Conservation (phyloP, 1,139 yeast species). For the Scheffersomyces lignicola region DNA sequence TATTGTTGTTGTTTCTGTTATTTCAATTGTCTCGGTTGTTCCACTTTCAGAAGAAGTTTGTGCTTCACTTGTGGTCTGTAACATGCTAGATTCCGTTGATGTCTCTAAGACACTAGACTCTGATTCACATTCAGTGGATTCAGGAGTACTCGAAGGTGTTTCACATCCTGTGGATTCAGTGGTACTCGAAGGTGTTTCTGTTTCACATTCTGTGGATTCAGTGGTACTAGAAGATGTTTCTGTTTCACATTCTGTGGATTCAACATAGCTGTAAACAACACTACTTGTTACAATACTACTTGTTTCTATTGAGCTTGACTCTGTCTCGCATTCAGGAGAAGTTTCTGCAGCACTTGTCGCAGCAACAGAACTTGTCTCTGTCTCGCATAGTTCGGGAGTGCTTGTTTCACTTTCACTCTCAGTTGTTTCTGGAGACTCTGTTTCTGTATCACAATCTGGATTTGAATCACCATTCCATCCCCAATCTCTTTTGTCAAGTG, state of each 20-base stretch:
- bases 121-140: conserved; percentile 1
- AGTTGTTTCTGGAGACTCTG: neutral
- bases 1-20: neutral
- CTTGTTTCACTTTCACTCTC: neutral
- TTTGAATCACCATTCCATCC: no score
- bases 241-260: neutral
- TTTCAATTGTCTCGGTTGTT: conserved; percentile 1
- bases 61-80: no score
- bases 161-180: conserved; percentile 1
- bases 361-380: neutral
- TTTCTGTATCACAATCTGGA: no score
- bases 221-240: neutral
- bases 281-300: neutral
- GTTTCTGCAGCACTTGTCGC: conserved; percentile 1
- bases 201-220: neutral
- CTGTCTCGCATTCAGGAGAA: neutral
- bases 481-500: no score
- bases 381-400: no score
- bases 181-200: neutral
- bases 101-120: no score
- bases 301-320: neutral
- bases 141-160: neutral
- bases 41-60: neutral
- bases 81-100: neutral
- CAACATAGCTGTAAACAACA: no score